Evolutionary conservation across 176 grass and related monocot genomes (phyloP).

Genomic region (Elymus sibiricus): DNA sequence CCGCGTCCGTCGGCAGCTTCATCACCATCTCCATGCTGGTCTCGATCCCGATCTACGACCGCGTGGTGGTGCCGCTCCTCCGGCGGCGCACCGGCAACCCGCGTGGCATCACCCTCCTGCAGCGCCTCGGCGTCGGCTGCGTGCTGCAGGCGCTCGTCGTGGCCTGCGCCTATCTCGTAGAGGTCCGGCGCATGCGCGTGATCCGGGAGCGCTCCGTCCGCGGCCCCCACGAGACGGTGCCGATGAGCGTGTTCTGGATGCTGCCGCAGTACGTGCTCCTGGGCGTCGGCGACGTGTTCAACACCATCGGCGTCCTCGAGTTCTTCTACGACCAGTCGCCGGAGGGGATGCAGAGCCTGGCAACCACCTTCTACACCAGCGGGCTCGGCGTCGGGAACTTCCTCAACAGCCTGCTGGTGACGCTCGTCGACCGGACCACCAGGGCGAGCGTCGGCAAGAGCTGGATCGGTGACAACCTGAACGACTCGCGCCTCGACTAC

Average conservation of each 20-base stretch:
- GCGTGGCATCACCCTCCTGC: conserved; percentile 72
- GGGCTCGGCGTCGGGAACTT: conserved; percentile 65
- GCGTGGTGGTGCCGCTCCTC: conserved; percentile 51
- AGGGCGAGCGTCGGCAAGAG: conserved; percentile 28
- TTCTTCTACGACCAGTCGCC: conserved; percentile 88
- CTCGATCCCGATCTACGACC: conserved; percentile 61
- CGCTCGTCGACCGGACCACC: conserved; percentile 41
- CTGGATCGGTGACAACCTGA: conserved; percentile 74
- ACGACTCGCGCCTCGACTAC: conserved; percentile 65
- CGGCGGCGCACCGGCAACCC: conserved; percentile 52
- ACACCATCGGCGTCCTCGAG: conserved; percentile 62
- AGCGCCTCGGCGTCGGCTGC: conserved; percentile 66
- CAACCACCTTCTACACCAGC: conserved; percentile 69
- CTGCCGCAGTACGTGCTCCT: conserved; percentile 72
- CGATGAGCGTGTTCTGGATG: conserved; percentile 78
- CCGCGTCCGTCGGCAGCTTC: conserved; percentile 55
- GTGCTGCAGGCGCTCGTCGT: conserved; percentile 35
- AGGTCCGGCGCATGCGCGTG: conserved; percentile 44
- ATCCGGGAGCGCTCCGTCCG: neutral
- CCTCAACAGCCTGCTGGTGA: conserved; percentile 64
- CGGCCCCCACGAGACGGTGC: conserved; percentile 35
- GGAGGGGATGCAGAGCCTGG: conserved; percentile 69
- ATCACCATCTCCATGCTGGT: conserved; percentile 60
- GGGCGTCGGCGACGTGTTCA: conserved; percentile 66
- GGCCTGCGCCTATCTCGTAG: conserved; percentile 44